A percentile compares a stretch with the other conserved stretches of the same genome.
phyloP scores from a whole-genome alignment of 345 rosid genomes.

The Populus alba region DNA sequence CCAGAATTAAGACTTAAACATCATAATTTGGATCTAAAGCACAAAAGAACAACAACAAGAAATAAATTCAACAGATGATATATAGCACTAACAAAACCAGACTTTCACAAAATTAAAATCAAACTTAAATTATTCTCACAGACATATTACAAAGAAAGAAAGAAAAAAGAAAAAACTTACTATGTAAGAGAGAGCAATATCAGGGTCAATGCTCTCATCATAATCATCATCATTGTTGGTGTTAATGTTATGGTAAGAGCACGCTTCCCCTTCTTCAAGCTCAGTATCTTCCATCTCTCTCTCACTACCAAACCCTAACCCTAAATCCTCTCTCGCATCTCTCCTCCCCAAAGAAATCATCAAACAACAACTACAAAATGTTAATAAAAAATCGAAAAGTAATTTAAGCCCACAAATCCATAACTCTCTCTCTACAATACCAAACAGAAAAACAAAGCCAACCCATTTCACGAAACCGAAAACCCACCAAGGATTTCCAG shows the following conservation, averaged over 20 bases:
- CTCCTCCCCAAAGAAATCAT: constrained; percentile 35
- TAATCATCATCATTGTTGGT: constrained; percentile 35
- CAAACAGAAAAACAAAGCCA: not conserved
- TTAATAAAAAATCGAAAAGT: not conserved
- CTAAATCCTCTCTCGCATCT: constrained; percentile 33
- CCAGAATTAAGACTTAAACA: constrained; percentile 13
- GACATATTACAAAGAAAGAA: not conserved
- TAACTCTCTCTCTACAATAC: constrained; percentile 3
- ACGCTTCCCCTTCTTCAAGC: constrained; percentile 45
- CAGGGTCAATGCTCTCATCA: constrained; percentile 60
- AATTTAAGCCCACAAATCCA: constrained; percentile 6
- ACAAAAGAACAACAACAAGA: not conserved
- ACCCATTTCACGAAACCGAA: constrained; percentile 25
- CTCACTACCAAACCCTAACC: constrained; percentile 30
- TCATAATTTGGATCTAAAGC: constrained; percentile 27
- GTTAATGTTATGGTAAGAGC: constrained; percentile 29
- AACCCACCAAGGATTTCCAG: constrained; percentile 32
- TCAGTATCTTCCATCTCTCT: constrained; percentile 39
- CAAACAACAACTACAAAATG: constrained; percentile 4
- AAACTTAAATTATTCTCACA: not conserved
- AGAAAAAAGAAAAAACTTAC: constrained; percentile 39
- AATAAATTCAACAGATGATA: constrained; percentile 22
- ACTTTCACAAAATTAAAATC: not conserved
- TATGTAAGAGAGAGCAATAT: constrained; percentile 70
- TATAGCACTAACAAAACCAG: constrained; percentile 5